Evolutionary conservation across 2,329 filamentous ascomycete genomes (phyloP).

Genomic region (Ceratocystis diversiconidia): DNA sequence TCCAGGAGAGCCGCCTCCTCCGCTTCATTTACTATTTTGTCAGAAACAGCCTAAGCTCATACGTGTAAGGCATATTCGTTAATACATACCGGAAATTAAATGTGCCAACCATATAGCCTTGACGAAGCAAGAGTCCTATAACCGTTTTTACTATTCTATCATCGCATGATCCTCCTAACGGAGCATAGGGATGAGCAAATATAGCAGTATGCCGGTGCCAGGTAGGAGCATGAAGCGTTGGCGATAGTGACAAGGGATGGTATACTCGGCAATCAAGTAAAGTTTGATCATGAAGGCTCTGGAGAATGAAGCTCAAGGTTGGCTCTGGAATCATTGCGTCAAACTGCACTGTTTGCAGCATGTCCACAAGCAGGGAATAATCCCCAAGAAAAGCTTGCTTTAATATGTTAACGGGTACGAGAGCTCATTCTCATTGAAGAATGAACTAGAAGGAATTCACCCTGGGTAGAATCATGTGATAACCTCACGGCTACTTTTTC

Average conservation of each 20-base stretch:
- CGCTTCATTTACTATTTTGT: constrained; percentile 36
- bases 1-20: constrained; percentile 59
- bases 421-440: neutral
- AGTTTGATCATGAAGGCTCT: constrained; percentile 64
- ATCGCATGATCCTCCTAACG: constrained; percentile 72
- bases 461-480: neutral
- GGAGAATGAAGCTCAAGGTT: constrained; percentile 40
- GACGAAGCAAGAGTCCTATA: constrained; percentile 47
- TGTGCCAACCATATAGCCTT: constrained; percentile 64
- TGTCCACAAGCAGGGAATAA: neutral
- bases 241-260: constrained; percentile 42
- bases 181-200: constrained; percentile 81
- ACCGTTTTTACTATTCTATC: constrained; percentile 62
- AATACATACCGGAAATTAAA: constrained; percentile 68
- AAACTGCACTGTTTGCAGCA: neutral
- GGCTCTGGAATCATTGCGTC: constrained; percentile 13
- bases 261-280: constrained; percentile 72
- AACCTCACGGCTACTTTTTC: neutral
- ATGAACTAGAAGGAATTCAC: neutral
- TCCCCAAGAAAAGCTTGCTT: neutral
- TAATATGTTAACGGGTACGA: too few relatives aligned
- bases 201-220: constrained; percentile 44
- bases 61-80: constrained; percentile 3
- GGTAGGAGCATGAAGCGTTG: constrained; percentile 24
- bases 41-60: neutral